phyloP scores from a whole-genome alignment of 257 asterid species.

The Hygrophila difformis region DNA sequence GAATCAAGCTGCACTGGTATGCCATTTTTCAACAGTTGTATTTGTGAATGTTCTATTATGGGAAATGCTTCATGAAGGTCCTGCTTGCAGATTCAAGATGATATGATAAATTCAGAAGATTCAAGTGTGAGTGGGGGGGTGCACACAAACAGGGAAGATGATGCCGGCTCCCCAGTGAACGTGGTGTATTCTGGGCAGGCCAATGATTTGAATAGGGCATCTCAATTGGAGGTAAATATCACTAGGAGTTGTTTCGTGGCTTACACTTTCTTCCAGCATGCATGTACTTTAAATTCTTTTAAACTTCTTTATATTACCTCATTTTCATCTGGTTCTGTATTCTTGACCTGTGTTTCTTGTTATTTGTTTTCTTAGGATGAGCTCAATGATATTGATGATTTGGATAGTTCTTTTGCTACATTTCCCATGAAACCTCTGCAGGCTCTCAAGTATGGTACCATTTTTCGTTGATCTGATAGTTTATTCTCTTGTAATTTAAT shows the following conservation, averaged over 20 bases:
- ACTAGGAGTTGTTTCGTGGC: neutral
- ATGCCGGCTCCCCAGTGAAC: constrained; percentile 35
- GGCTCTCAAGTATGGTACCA: constrained; percentile 73
- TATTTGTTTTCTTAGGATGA: constrained; percentile 42
- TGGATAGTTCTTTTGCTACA: constrained; percentile 74
- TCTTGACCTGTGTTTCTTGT: constrained; percentile 12
- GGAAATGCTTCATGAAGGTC: constrained; percentile 7
- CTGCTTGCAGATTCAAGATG: constrained; percentile 68
- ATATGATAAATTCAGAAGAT: constrained; percentile 38
- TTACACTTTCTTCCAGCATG: neutral
- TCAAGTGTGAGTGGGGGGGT: constrained; percentile 37
- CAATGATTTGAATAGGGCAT: constrained; percentile 31
- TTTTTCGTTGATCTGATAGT: constrained; percentile 12
- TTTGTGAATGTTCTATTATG: constrained; percentile 19
- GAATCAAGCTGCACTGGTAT: constrained; percentile 89
- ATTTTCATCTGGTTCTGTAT: constrained; percentile 11
- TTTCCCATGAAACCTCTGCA: constrained; percentile 89
- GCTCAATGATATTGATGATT: constrained; percentile 45
- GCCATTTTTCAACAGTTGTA: constrained; percentile 17
- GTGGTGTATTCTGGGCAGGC: constrained; percentile 27
- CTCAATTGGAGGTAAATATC: constrained; percentile 40
- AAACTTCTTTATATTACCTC: constrained; percentile 3
- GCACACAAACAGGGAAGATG: constrained; percentile 32
- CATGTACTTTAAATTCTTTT: neutral
- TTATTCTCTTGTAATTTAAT: too few species aligned